Percentiles rank a stretch among this genome's conserved stretches.
These are phyloP conservation scores for Harringtonia aguacate DNA, from an alignment of 2,329 filamentous ascomycete species.

Conservation along the genomic window DNA sequence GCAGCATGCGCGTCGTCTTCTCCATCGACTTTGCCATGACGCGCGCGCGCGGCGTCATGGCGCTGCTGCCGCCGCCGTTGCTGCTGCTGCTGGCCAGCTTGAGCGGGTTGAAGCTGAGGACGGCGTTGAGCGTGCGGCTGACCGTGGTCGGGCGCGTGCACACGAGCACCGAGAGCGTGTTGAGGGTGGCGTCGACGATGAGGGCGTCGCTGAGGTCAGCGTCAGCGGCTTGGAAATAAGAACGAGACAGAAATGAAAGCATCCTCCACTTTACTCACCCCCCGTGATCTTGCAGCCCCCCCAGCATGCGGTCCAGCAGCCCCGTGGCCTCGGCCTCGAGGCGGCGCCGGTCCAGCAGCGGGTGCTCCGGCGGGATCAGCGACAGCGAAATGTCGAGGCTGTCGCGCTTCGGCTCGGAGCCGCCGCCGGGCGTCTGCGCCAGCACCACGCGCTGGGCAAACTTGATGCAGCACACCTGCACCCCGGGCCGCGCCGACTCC, in stretches of 20 bases:
- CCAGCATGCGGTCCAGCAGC: constrained; percentile 77
- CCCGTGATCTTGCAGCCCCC: constrained; percentile 74
- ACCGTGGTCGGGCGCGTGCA: constrained; percentile 71
- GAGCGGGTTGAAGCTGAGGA: constrained; percentile 87
- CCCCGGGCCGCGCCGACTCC: constrained; percentile 65
- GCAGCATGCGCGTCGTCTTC: constrained; percentile 74
- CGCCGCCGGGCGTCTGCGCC: constrained; percentile 76
- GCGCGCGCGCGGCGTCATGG: constrained; percentile 68
- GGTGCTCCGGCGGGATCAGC: constrained; percentile 74
- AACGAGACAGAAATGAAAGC: too few species aligned
- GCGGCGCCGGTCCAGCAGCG: constrained; percentile 65
- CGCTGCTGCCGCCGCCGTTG: too few species aligned
- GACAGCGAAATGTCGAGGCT: constrained; percentile 78
- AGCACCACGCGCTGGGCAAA: constrained; percentile 91
- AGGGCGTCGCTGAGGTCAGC: constrained; percentile 61
- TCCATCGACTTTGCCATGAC: constrained; percentile 90
- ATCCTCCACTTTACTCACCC: too few species aligned
- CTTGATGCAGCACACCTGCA: constrained; percentile 93
- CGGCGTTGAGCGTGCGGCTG: constrained; percentile 73
- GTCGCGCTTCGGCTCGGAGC: constrained; percentile 44
- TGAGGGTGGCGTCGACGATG: constrained; percentile 82
- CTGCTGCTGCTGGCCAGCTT: constrained; percentile 61
- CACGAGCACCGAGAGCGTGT: constrained; percentile 73
- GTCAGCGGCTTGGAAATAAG: too few species aligned
- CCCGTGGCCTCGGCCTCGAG: constrained; percentile 91